phyloP scores from a whole-genome alignment of 1,284 basidiomycete species.

The Cryptococcus wingfieldii region DNA sequence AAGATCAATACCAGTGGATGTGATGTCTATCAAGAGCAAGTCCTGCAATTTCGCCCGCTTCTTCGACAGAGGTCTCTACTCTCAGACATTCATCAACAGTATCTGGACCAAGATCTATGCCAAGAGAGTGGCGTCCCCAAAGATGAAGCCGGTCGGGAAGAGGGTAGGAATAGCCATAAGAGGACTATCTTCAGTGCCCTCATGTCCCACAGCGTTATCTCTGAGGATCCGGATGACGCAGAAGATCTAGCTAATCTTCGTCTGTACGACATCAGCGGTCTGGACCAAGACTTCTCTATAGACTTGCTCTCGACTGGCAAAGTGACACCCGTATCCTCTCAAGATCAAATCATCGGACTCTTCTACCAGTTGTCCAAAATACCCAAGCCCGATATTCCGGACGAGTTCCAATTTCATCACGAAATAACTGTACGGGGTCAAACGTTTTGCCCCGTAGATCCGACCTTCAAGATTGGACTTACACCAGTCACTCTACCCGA shows the following conservation, averaged over 20 bases:
- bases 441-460: background rate
- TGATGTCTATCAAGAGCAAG: background rate
- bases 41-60: background rate
- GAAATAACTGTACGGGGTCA: background rate
- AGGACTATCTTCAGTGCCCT: background rate
- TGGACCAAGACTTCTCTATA: background rate
- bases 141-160: background rate
- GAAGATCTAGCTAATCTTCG: background rate
- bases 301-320: background rate
- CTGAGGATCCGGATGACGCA: background rate
- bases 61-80: background rate
- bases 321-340: background rate
- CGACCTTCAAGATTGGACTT: background rate
- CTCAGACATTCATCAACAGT: background rate
- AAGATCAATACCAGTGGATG: background rate
- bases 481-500: too few relatives aligned
- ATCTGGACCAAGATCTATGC: too few relatives aligned
- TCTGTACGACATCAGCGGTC: background rate
- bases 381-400: background rate
- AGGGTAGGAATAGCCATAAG: background rate
- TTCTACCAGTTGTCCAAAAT: background rate
- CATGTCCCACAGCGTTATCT: too few relatives aligned
- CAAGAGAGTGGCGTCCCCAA: too few relatives aligned
- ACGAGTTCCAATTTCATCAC: background rate
- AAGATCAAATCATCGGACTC: background rate